Evolutionary conservation across 768 basidiomycete species (phyloP), one percentile per base, ranked within the genome.

Genomic region (Filobasidium wieringae): DNA sequence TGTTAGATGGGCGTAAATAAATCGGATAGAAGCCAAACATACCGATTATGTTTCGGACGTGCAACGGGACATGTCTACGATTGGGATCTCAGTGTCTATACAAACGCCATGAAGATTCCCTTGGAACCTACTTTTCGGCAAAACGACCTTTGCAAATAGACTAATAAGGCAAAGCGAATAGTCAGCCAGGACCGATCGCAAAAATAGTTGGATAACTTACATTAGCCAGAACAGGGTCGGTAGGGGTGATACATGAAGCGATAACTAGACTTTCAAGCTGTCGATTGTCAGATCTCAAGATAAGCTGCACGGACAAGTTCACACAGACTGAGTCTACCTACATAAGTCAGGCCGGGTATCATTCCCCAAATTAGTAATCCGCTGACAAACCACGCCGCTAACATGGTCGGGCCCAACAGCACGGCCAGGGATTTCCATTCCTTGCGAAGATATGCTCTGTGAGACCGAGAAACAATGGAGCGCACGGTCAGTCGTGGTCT

Each of bases 211-310:
- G 64, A 51, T 64, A 64, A 54, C 58, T 49, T 12, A 59, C 59
- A 41, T 74, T 75, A 7, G 74, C 71, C 9, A 77, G 53, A 19
- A 76, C 75, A 0, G 77, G 77, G 57, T 78, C 77, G 0, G 76
- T 77, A 7, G 76, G 75, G 0, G 76, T 76, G 19, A 78, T 67
- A 58, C 74, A 76, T 0, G 74, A 71, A 0, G 69, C 70, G 50
- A 77, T 75, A 32, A 72, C 70, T 30, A 78, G 63, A 17, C 60
- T 55, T 51, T 78, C 77, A 30, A 72, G 62, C 61, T 67, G 40
- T 2, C 17, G 24, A 47, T 22, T 5, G 11, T 11, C 22, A n/a
- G n/a, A n/a, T 22, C 37, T 40, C 11, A 5, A 29, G 4, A 52
- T 27, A 12, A 26, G 22, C 2, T 32, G 11, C 14, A 4, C 7